Evolutionary conservation across 495 filamentous ascomycete genomes (phyloP), one percentile per base, ranked within the genome.

Genomic region (Aspergillus conjunctus): DNA sequence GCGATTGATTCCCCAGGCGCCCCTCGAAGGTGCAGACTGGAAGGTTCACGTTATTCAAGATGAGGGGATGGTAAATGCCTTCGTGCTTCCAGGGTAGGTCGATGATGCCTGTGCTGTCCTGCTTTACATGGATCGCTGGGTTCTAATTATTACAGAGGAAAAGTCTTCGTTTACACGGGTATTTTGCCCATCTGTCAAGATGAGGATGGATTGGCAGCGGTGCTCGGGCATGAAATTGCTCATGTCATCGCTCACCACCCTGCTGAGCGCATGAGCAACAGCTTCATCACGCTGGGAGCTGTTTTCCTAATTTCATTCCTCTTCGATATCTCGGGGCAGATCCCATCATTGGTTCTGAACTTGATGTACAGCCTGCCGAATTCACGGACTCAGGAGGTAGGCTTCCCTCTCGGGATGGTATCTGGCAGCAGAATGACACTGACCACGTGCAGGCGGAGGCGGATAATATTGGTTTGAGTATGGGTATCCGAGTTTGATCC

Each of bases 171-270:
- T 6, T 96, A 89, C 63, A 90, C 85, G 37, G 89, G 93, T 18
- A 89, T 98, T 18, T 67, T 98, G 46, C 84, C 85, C 2, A 77
- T 96, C 15, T 90, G 89, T 49, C 56, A 77, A 44, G 84, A 80
- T 53, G 90, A 96, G 34, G 83, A 90, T 64, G 90, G 88, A 0
- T 74, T 97, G 17, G 93, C 93, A 14, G 85, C 91, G 3, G 89
- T 97, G 1, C 75, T 97, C 8, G 91, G 91, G 7, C 93, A 98
- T 70, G 93, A 97, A 76, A 96, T 98, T 59, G 91, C 91, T n/a
- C 93, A 98, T 68, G 90, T 91, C 39, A 77, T 96, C 1, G 92
- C 92, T 1, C 86, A 86, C 39, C 93, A 98, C 65, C 75, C 83
- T 0, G 90, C 82, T 2, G 93, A 98, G 74, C 77, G 86, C 10